Evolutionary conservation across 441 rosid genomes (phyloP), one percentile per base, ranked within the genome.

Genomic region (Adansonia grandidieri): DNA sequence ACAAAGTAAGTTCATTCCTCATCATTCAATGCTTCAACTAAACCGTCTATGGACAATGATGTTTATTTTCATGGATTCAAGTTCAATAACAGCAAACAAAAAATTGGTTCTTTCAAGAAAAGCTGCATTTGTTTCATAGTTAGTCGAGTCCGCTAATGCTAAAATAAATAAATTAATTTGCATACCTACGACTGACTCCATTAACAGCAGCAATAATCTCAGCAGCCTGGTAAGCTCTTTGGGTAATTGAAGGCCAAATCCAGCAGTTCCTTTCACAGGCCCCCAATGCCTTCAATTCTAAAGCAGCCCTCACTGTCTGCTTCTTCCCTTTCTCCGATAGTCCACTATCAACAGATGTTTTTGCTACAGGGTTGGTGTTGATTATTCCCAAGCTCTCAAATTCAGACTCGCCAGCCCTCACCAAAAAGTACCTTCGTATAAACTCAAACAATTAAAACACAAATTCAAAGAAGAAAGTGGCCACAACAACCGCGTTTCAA

Each of bases 211-310:
- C 97, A 50, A 93, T 90, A 75, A 93, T 88, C 84, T 95, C 98
- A 28, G 97, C 98, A 74, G 98, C 92, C 76, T 95, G 97, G 80
- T 95, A 95, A 83, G 98, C 94, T 85, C 97, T 90, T 81, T 95
- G 98, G 47, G 98, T 92, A 37, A 95, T 93, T 50, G 98, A 95
- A 86, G 98, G 97, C 97, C 98, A 95, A 71, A 95, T 91, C 97
- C 98, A 95, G 82, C 98, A 95, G 76, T 85, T 89, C 15, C 71
- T 80, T 22, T 90, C 95, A 79, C 98, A 92, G 20, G 96, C 98
- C 71, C 92, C 97, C 90, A 88, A 82, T 44, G 85, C 84, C 82
- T 91, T 88, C 86, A 95, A 87, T 72, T 89, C 84, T 17, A 85
- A 84, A 72, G 98, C 98, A 73, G 97, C 88, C 74, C 78, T 88